Evolutionary conservation across 805 yeast genomes (phyloP), one percentile per base, ranked within the genome.

Genomic region (Candida tammaniensis): DNA sequence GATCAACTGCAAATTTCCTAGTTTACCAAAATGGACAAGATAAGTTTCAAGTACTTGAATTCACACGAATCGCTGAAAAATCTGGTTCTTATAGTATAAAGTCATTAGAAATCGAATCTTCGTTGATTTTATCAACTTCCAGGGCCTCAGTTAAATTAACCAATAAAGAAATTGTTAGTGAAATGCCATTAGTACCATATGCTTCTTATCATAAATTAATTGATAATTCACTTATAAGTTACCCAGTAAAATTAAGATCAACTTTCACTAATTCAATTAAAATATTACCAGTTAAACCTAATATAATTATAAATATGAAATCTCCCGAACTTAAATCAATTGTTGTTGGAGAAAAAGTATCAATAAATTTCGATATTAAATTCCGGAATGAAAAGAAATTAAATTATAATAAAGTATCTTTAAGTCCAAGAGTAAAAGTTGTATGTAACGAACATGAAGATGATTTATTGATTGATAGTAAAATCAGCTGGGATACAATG

Each of bases 281-380:
- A 16, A 41, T 55, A 4, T 24, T 37, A 11, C 58, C 61, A 2
- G 33, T 57, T 5, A 52, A 46, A 22, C 71, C 71, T 9, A 41
- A 49, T 4, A 33, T 62, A 0, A 13, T 25, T 2, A 29, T 54
- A 4, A 30, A 42, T 0, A 16, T 49, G 26, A 31, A 27, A 10
- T 24, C 33, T 2, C 35, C 47, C 1, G n/a, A n/a, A n/a, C 19
- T 43, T 2, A 27, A 38, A 3, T 34, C 50, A 1, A 39, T 59
- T 3, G 39, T 58, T 4, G 32, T 64, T 1, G 68, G 68, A 2
- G 71, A 64, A 37, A 55, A 51, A 35, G 31, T 60, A 2, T 13
- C 39, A 0, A 25, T 59, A 0, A 48, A 56, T 0, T 44, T 60
- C 12, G 32, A 33, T 7, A 42, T 61, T 13, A 24, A 44, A 4